phyloP scores from a whole-genome alignment of 2,329 filamentous ascomycete species.

The Pseudophaeomoniella oleicola region DNA sequence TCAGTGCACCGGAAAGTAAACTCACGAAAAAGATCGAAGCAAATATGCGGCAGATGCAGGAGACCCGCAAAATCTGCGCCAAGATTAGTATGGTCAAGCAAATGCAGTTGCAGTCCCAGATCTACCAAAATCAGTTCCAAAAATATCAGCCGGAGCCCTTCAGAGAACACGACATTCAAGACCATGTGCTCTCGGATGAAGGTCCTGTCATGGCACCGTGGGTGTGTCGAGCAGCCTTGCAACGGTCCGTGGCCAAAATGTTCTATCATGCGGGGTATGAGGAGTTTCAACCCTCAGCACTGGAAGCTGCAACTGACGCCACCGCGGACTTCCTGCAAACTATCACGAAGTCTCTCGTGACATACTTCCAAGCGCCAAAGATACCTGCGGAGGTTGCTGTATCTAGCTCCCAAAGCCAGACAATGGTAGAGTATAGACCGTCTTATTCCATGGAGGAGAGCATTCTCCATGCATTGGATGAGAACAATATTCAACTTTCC shows the following conservation, averaged over 20 bases:
- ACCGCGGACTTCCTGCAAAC: conserved; percentile 83
- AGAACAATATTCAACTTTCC: conserved; percentile 72
- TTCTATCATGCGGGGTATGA: conserved; percentile 96
- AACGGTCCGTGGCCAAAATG: conserved; percentile 83
- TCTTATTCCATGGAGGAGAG: conserved; percentile 75
- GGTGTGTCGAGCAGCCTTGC: conserved; percentile 68
- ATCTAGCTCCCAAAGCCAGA: conserved; percentile 19
- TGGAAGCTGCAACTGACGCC: conserved; percentile 81
- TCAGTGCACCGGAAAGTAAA: conserved; percentile 58
- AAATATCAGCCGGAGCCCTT: conserved; percentile 91
- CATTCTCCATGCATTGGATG: conserved; percentile 69
- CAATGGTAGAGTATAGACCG: conserved; percentile 37
- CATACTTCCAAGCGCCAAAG: conserved; percentile 73
- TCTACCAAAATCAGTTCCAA: conserved; percentile 96
- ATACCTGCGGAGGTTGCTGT: conserved; percentile 38
- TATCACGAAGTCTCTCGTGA: conserved; percentile 61
- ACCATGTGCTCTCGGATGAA: conserved; percentile 80
- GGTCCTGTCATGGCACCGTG: conserved; percentile 76
- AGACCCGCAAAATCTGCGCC: conserved; percentile 86
- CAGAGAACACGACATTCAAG: conserved; percentile 67
- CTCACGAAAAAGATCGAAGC: conserved; percentile 69
- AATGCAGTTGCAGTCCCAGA: conserved; percentile 96
- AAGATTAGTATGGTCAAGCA: conserved; percentile 98
- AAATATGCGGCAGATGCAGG: conserved; percentile 91
- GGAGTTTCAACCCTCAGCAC: conserved; percentile 85